Base-by-base conservation (phyloP, 495 filamentous ascomycete species). In the Chaetomium cochliodes region DNA sequence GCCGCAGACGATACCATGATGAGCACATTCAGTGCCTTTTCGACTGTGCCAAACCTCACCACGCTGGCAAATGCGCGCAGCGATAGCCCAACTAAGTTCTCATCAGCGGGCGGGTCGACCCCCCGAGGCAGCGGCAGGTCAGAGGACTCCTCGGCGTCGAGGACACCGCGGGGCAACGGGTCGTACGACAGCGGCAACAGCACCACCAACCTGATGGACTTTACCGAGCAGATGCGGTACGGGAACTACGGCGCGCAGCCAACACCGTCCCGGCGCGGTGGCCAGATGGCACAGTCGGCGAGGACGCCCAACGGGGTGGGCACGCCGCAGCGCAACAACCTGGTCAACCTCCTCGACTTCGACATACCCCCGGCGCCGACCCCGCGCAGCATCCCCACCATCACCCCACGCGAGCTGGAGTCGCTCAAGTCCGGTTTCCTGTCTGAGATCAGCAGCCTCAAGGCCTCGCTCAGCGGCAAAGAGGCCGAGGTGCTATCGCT, bases 331-430 rank as follows among this genome's bases (percentile, higher is more conserved):
- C 73, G 60, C 41, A 72, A 61, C 56, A 66, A 63, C 62, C 68
- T 75, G 55, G 75, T 80, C 39, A 89, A 89, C 66, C 83, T 98
- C 11, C 84, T 98, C 44, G 94, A 98, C 73, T 97, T 97, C 72
- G 93, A 97, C 67, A 88, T 97, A 18, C 91, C 92, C 12, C 90
- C 92, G 3, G 84, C 88, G 13, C 92, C 92, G 4, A 98, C 94
- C 1, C 94, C 94, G 20, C 89, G 93, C 61, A 96, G 90, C 49
- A 86, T 98, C 49, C 94, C 94, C 1, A 90, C 88, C 16, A 87
- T 98, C 66, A 96, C 96, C 3, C 90, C 92, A 0, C 88, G 94
- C 30, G 94, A 98, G 76, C 81, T 98, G 0, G 94, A 98, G 70
- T 89, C 86, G 8, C 81, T 98, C 57, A 97, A 97, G 73, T 96